phyloP scores from a whole-genome alignment of 208 protist species.

The Leishmania gerbilli region DNA sequence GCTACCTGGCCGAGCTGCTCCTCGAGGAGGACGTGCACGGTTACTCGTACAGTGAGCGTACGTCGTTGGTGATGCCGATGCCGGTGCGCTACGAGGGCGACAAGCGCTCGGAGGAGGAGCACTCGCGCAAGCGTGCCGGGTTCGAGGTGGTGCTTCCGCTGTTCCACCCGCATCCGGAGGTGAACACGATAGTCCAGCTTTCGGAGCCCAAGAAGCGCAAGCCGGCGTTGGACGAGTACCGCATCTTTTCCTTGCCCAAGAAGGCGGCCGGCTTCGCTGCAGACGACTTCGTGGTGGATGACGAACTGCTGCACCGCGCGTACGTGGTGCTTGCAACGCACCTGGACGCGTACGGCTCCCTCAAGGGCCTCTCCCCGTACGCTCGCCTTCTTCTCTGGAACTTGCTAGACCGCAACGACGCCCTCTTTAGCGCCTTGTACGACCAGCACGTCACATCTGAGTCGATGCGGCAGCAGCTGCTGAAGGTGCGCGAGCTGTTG shows the following conservation, averaged over 20 bases:
- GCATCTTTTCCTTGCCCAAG: constrained; percentile 87
- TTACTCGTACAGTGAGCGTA: constrained; percentile 80
- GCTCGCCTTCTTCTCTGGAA: constrained; percentile 72
- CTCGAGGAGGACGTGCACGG: constrained; percentile 43
- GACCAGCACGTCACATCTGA: constrained; percentile 29
- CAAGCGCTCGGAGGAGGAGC: constrained; percentile 60
- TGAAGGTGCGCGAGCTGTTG: constrained; percentile 27
- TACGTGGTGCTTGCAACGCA: constrained; percentile 67
- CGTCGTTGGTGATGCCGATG: constrained; percentile 40
- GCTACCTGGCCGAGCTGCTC: constrained; percentile 34
- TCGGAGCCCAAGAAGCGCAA: constrained; percentile 73
- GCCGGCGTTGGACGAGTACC: constrained; percentile 77
- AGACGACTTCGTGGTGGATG: constrained; percentile 88
- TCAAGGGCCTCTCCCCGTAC: constrained; percentile 71
- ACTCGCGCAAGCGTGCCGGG: constrained; percentile 51
- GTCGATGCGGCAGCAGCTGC: constrained; percentile 31
- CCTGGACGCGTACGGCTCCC: constrained; percentile 70
- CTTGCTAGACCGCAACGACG: constrained; percentile 66
- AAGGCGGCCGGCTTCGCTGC: constrained; percentile 68
- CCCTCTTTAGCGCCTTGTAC: constrained; percentile 48
- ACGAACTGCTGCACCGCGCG: constrained; percentile 78
- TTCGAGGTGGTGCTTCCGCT: constrained; percentile 58
- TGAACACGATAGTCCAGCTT: constrained; percentile 83
- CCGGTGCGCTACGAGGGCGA: constrained; percentile 75
- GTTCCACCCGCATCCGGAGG: constrained; percentile 57